phyloP scores from a whole-genome alignment of 495 filamentous ascomycete genomes.

The Aspergillus cavernicola region DNA sequence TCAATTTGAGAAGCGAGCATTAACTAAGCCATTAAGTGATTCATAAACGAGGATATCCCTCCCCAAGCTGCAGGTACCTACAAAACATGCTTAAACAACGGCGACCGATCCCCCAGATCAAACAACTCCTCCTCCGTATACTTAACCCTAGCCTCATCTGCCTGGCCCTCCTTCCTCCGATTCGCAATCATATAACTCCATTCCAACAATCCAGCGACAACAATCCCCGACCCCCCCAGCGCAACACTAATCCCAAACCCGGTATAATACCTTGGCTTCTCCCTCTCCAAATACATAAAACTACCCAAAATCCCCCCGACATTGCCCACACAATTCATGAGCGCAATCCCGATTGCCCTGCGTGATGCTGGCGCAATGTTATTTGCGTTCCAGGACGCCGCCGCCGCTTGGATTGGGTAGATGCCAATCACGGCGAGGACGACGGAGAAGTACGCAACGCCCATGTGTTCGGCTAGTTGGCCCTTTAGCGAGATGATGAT shows the following conservation, averaged over 20 bases:
- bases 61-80: no score
- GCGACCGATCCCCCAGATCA: constrained; percentile 39
- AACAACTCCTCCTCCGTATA: constrained; percentile 35
- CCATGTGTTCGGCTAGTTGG: constrained; percentile 23
- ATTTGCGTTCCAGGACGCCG: constrained; percentile 33
- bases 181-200: constrained; percentile 20
- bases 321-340: constrained; percentile 32
- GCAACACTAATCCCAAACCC: constrained; percentile 29
- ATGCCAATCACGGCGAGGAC: constrained; percentile 32
- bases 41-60: no score
- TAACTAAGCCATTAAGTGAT: no score
- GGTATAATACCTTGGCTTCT: constrained; percentile 27
- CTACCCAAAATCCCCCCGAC: constrained; percentile 32
- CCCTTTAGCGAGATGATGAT: constrained; percentile 22
- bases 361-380: constrained; percentile 33
- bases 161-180: constrained; percentile 16
- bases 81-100: constrained; percentile 34
- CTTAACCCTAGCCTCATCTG: constrained; percentile 25
- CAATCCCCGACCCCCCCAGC: constrained; percentile 16
- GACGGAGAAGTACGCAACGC: constrained; percentile 28
- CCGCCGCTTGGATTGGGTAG: constrained; percentile 31
- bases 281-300: constrained; percentile 30
- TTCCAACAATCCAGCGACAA: constrained; percentile 19
- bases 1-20: no score
- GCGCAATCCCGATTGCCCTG: constrained; percentile 33